A percentile compares a stretch with the other conserved stretches of the same genome.
phyloP scores from a whole-genome alignment of 371 early-diverging fungal genomes.

The Mucor velutinosus region DNA sequence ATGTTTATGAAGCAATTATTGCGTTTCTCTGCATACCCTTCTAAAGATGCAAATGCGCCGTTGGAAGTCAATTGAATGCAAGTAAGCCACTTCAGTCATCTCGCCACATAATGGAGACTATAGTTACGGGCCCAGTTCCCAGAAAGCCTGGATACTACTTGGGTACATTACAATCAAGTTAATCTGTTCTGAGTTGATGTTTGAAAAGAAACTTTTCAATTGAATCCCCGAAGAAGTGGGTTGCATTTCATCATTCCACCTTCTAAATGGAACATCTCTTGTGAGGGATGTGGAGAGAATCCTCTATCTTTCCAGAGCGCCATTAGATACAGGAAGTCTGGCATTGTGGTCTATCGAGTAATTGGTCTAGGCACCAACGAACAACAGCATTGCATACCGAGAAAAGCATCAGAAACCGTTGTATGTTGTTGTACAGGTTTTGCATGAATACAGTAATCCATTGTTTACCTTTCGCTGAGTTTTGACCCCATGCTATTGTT shows the following conservation, averaged over 20 bases:
- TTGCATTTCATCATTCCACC: neutral
- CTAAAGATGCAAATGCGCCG: too few species aligned
- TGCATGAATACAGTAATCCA: neutral
- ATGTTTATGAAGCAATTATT: too few species aligned
- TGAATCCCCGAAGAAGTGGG: neutral
- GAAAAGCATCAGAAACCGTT: neutral
- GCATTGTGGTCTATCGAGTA: too few species aligned
- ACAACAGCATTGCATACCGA: neutral
- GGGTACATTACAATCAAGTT: too few species aligned
- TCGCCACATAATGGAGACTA: too few species aligned
- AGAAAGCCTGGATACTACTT: too few species aligned
- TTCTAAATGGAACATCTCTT: neutral
- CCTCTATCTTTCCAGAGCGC: neutral
- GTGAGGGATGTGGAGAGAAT: neutral
- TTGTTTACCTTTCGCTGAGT: neutral
- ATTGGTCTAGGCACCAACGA: too few species aligned
- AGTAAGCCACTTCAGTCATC: too few species aligned
- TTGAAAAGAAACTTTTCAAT: neutral
- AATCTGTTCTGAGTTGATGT: neutral
- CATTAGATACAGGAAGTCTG: neutral
- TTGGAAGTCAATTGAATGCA: too few species aligned
- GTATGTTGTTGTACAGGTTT: neutral
- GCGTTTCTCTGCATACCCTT: too few species aligned
- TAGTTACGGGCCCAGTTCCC: too few species aligned
- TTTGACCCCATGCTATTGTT: slow-evolving; percentile 5